Base-by-base conservation (phyloP, 345 rosid species). In the Murraya koenigii region DNA sequence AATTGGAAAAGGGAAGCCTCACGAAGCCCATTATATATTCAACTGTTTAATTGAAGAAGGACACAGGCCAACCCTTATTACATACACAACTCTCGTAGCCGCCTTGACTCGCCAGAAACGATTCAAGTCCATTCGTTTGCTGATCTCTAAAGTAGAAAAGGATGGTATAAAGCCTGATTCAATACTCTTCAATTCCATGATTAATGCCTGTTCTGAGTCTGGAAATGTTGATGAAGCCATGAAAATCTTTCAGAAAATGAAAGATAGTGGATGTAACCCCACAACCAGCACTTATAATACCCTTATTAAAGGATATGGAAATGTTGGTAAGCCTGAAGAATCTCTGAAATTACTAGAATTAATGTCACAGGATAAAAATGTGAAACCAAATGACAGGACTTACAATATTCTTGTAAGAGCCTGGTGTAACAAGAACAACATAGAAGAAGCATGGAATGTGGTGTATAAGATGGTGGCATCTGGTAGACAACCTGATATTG, bases 101-200 rank as follows among this genome's bases (percentile, higher is more conserved):
- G 94, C 91, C 20, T 84, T 95, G 81, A 87, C 99, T 52, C 88
- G 76, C 58, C 91, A 81, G 82, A 91, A 87, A 80, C 89, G 78
- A 39, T 95, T 83, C 67, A 77, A 87, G 78, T 89, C 93, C 77
- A 92, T 95, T 77, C 75, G 85, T 33, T 77, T 86, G 3, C 93
- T 93, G 58, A 78, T 90, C 76, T 84, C 89, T 70, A 78, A 88
- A 85, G 84, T 95, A 80, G 98, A 95, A 86, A 86, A 87, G 78
- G 85, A 84, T 22, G 96, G 96, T 17, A 77, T 88, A 80, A 87
- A 90, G 84, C 98, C 97, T 0, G 98, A 95, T 82, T 84, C 97
- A 20, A 92, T 95, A 74, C 92, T 95, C 85, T 95, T 91, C 90
- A 93, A 95, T 71, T 90, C 98, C 63, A 88, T 92, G 83, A 95